These are phyloP conservation scores for Cenococcum geophilum DNA, from an alignment of 495 filamentous ascomycete genomes.

Conservation along the genomic window DNA sequence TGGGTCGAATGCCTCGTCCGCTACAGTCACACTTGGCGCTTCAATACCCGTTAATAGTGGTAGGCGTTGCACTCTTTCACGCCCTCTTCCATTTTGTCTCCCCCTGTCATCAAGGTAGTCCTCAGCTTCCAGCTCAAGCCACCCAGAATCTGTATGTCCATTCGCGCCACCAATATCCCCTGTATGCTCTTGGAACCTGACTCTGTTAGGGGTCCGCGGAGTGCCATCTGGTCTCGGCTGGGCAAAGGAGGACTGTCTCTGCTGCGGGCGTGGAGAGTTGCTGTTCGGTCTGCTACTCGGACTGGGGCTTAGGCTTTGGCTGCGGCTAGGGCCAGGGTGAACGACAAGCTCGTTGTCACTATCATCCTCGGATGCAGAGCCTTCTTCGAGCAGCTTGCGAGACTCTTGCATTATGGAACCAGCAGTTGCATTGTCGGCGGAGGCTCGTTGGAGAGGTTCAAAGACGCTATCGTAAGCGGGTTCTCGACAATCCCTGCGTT, in stretches of 20 bases:
- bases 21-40: conserved; percentile 81
- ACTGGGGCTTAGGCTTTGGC: not conserved
- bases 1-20: conserved; percentile 53
- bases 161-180: conserved; percentile 40
- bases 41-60: conserved; percentile 82
- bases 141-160: conserved; percentile 36
- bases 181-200: conserved; percentile 67
- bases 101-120: conserved; percentile 42
- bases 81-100: conserved; percentile 20
- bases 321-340: not conserved
- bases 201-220: conserved; percentile 75
- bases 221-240: conserved; percentile 43
- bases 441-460: not conserved
- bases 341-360: not conserved
- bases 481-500: no score
- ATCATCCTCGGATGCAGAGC: not conserved
- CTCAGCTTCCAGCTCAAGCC: conserved; percentile 51
- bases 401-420: conserved; percentile 3
- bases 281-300: not conserved
- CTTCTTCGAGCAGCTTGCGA: conserved; percentile 3
- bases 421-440: not conserved
- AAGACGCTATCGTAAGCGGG: not conserved
- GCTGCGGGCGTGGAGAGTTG: conserved; percentile 5
- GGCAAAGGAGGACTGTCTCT: conserved; percentile 39
- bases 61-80: conserved; percentile 46